Conservation (phyloP, 257 asterid genomes). For the Solanum lignicaule region DNA sequence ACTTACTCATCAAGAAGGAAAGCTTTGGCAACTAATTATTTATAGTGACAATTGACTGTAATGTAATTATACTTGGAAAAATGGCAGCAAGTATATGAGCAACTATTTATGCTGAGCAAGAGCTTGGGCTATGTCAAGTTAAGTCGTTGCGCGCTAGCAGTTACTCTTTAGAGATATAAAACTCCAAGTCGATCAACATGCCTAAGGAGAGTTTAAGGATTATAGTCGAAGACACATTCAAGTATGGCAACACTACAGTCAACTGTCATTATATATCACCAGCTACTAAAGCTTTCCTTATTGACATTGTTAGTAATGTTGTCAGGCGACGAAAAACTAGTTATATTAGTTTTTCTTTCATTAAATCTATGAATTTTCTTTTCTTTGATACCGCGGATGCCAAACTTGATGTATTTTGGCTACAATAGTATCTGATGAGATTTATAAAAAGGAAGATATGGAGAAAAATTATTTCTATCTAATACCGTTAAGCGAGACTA, state of each 20-base stretch:
- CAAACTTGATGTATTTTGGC: conserved; percentile 20
- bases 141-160: too few species aligned
- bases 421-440: conserved; percentile 9
- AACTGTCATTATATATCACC: conserved; percentile 16
- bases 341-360: conserved; percentile 3
- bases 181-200: too few species aligned
- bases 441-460: background rate
- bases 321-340: conserved; percentile 7
- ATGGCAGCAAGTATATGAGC: conserved; percentile 14
- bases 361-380: conserved; percentile 15
- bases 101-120: too few species aligned
- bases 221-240: too few species aligned
- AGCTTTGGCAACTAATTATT: conserved; percentile 8
- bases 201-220: too few species aligned
- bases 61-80: conserved; percentile 24
- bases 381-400: conserved; percentile 13
- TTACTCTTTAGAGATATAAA: too few species aligned
- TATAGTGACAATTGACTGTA: conserved; percentile 15
- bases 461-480: background rate
- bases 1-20: conserved; percentile 24
- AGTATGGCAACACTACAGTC: conserved; percentile 21
- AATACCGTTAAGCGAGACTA: background rate
- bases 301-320: conserved; percentile 18
- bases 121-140: too few species aligned
- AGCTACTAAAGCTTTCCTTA: conserved; percentile 7